phyloP scores from a whole-genome alignment of 192 early-diverging fungal genomes.

The Gaertneriomyces semiglobifer region DNA sequence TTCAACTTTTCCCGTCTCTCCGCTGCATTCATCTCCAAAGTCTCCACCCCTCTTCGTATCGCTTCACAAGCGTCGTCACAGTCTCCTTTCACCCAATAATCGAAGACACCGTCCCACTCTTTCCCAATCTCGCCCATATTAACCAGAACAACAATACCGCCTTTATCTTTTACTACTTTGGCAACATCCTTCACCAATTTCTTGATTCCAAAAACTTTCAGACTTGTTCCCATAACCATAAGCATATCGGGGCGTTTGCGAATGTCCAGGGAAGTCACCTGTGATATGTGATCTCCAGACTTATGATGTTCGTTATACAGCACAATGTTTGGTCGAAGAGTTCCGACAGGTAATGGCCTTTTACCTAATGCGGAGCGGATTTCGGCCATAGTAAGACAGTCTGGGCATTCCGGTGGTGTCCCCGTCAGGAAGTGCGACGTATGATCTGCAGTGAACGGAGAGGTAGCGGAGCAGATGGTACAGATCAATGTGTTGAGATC shows the following conservation, averaged over 20 bases:
- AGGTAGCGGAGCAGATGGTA: constrained; percentile 72
- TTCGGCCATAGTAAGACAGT: constrained; percentile 49
- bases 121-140: constrained; percentile 62
- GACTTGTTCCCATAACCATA: constrained; percentile 85
- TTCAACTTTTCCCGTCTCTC: neutral
- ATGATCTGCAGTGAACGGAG: constrained; percentile 51
- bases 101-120: constrained; percentile 80
- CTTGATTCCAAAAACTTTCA: constrained; percentile 78
- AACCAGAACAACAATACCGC: constrained; percentile 63
- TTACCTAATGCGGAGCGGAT: constrained; percentile 68
- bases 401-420: constrained; percentile 62
- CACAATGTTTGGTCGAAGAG: constrained; percentile 87
- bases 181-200: constrained; percentile 72
- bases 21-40: constrained; percentile 9
- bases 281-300: constrained; percentile 48
- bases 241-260: constrained; percentile 64
- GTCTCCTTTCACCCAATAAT: constrained; percentile 68
- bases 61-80: constrained; percentile 53
- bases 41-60: constrained; percentile 25
- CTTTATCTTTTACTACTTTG: constrained; percentile 27
- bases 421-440: constrained; percentile 67
- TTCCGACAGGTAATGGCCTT: constrained; percentile 69
- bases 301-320: constrained; percentile 90
- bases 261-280: constrained; percentile 31
- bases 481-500: constrained; percentile 82